Evolutionary conservation across 306 rosid genomes (phyloP), one percentile per base, ranked within the genome.

Genomic region (Rosa chinensis): DNA sequence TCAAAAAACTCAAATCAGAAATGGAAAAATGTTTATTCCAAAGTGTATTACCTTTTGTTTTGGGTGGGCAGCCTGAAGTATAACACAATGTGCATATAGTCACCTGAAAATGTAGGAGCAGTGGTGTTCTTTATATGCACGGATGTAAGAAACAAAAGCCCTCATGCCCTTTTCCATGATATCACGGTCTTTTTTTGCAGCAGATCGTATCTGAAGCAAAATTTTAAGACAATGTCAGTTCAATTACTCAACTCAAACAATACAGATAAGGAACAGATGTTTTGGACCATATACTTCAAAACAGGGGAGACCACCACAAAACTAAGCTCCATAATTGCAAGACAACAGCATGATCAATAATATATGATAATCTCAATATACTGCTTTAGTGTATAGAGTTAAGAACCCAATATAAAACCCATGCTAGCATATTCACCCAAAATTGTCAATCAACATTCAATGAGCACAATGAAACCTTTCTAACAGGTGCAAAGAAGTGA

Each of bases 101-200:
- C 73, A 88, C 99, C 96, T 93, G 82, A 95, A 89, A 83, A 95
- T 93, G 82, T 85, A 93, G 48, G 98, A 88, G 86, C 94, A 95
- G 69, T 82, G 89, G 80, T 95, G 99, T 82, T 95, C 94, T 82
- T 93, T 95, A 82, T 95, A 95, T 39, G 97, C 99, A 75, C 93
- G 91, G 50, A 95, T 66, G 82, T 85, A 91, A 63, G 99, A 95
- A 86, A 95, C 98, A 89, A 95, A 95, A 78, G 99, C 98, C 84
- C 87, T 84, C 48, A 78, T 79, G 21, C 99, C 98, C 80, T 90
- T 95, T 85, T 95, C 97, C 99, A 93, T 91, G 81, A 93, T 86
- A 89, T 91, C 98, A 6, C 98, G 98, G 70, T 95, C 99, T 72
- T 87, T 91, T 81, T 78, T 85, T 37, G 96, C 96, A 23, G 90